Evolutionary conservation across 164 flowering plant genomes (phyloP).

Genomic region (Stephania japonica): DNA sequence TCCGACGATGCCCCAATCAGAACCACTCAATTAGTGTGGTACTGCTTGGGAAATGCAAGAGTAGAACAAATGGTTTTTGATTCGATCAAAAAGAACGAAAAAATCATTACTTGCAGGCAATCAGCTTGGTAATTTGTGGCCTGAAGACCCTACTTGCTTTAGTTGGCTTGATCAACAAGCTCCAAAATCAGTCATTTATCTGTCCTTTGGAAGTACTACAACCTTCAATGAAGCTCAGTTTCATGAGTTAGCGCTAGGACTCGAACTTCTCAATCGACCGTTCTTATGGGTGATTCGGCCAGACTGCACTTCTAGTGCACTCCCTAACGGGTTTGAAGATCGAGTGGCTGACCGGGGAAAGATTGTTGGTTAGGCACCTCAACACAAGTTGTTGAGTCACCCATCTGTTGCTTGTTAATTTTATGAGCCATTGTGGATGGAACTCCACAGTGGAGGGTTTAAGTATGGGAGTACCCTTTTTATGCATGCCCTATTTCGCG

Average conservation of each 20-base stretch:
- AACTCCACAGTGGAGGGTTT: slow-evolving; percentile 15
- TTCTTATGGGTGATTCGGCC: slow-evolving; percentile 26
- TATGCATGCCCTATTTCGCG: slow-evolving; percentile 20
- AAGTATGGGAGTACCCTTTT: slow-evolving; percentile 13
- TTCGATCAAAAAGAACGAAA: no score
- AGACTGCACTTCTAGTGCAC: neutral
- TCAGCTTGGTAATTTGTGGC: slow-evolving; percentile 16
- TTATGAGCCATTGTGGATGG: slow-evolving; percentile 18
- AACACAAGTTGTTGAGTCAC: slow-evolving; percentile 19
- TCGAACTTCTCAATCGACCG: slow-evolving; percentile 21
- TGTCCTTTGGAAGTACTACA: slow-evolving; percentile 26
- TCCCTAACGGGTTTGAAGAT: slow-evolving; percentile 15
- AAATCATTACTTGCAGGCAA: slow-evolving; percentile 14
- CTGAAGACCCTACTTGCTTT: slow-evolving; percentile 18
- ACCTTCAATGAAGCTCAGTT: slow-evolving; percentile 14
- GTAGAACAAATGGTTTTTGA: no score
- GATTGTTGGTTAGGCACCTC: slow-evolving; percentile 18
- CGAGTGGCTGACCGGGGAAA: slow-evolving; percentile 7
- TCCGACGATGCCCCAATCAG: no score
- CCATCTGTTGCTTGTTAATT: slow-evolving; percentile 17
- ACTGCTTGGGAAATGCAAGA: no score
- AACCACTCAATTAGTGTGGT: no score
- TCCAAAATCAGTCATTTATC: slow-evolving; percentile 23
- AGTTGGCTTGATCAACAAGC: slow-evolving; percentile 28
- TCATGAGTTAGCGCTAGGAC: slow-evolving; percentile 26